phyloP scores from a whole-genome alignment of 169 alveolate genomes.

The Cryptosporidium ubiquitum region DNA sequence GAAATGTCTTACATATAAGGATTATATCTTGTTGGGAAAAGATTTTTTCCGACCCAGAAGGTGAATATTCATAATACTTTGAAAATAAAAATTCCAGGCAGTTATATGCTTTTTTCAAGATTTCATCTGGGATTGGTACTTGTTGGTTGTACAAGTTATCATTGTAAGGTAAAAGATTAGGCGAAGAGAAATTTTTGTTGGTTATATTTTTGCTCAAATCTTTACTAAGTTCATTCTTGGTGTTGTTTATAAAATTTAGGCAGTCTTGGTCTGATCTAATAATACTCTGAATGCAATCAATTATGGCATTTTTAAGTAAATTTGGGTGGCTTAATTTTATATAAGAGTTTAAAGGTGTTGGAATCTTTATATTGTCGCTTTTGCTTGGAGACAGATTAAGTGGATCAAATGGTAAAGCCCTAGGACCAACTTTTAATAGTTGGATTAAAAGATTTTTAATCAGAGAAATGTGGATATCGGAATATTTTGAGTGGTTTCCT shows the following conservation, averaged over 20 bases:
- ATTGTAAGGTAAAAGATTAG: neutral
- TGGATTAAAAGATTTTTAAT: slow-evolving; percentile 21
- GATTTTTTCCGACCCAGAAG: neutral
- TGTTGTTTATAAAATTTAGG: neutral
- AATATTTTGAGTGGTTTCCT: neutral
- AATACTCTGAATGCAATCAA: slow-evolving; percentile 9
- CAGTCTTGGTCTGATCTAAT: slow-evolving; percentile 23
- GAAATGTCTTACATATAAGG: neutral
- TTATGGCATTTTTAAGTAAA: slow-evolving; percentile 6
- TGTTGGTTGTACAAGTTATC: neutral
- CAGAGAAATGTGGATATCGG: neutral
- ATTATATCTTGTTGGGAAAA: slow-evolving; percentile 23
- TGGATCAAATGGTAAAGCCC: slow-evolving; percentile 45
- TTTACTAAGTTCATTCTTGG: slow-evolving; percentile 21
- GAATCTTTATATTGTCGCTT: neutral
- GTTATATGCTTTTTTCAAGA: neutral
- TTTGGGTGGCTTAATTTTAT: neutral
- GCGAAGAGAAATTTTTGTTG: neutral
- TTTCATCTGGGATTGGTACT: slow-evolving; percentile 21
- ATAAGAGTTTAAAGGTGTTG: slow-evolving; percentile 44
- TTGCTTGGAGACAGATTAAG: slow-evolving; percentile 26
- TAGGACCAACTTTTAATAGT: neutral
- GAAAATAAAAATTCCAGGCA: slow-evolving; percentile 13
- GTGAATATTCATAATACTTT: neutral
- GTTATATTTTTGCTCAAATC: neutral